Conservation (phyloP, 1,284 basidiomycete genomes). For the Hymenochaete sp. region DNA sequence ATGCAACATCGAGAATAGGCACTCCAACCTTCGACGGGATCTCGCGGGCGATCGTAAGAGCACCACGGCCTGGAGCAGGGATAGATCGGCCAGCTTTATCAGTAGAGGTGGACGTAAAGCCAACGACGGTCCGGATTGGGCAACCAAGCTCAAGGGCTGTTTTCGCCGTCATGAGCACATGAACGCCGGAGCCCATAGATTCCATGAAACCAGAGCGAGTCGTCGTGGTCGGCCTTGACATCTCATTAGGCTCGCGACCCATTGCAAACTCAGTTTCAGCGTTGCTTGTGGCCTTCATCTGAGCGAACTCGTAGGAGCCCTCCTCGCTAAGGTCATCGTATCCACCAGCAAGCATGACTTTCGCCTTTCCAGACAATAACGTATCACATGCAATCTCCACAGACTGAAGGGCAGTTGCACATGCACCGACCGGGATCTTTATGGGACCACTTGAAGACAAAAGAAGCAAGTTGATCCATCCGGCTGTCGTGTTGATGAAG, state of each 20-base stretch:
- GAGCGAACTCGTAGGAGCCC: constrained; percentile 94
- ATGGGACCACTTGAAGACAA: constrained; percentile 94
- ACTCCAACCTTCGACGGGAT: constrained; percentile 65
- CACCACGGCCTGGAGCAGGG: constrained; percentile 88
- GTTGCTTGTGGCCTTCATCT: constrained; percentile 99
- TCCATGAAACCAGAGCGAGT: constrained; percentile 98
- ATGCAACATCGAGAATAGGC: constrained; percentile 73
- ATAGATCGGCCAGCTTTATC: constrained; percentile 95
- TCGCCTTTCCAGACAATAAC: constrained; percentile 90
- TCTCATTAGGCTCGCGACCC: constrained; percentile 96
- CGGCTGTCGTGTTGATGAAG: constrained; percentile 96
- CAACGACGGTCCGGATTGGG: constrained; percentile 89
- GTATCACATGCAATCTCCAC: constrained; percentile 97
- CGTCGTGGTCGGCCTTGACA: constrained; percentile 95
- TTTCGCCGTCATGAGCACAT: constrained; percentile 94
- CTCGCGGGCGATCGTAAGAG: constrained; percentile 80
- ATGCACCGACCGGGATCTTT: constrained; percentile 98
- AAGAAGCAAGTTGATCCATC: constrained; percentile 93
- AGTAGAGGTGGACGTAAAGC: constrained; percentile 94
- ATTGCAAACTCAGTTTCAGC: constrained; percentile 95
- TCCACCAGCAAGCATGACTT: constrained; percentile 98
- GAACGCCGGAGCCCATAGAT: constrained; percentile 92
- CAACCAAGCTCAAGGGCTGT: constrained; percentile 92
- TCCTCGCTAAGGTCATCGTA: constrained; percentile 98
- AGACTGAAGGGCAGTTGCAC: constrained; percentile 95